Conservation (phyloP, 1,284 basidiomycete species). For the Psilocybe mexicana region DNA sequence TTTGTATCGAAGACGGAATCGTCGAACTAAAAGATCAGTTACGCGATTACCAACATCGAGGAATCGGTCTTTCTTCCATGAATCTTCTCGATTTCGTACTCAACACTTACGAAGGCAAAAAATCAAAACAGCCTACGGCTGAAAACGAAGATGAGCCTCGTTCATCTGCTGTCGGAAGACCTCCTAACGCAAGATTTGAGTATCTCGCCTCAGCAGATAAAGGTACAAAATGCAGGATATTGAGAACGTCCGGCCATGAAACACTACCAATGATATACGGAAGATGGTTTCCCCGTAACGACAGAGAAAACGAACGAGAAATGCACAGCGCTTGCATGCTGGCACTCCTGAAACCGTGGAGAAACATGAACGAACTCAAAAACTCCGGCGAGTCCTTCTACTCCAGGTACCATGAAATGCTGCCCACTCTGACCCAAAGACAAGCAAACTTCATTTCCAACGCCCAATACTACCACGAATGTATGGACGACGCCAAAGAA, state of each 20-base stretch:
- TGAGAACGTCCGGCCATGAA: no score
- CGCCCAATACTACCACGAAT: conserved; percentile 33
- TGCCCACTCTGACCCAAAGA: conserved; percentile 9
- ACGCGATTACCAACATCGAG: conserved; percentile 28
- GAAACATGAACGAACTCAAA: no score
- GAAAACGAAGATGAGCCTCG: background rate
- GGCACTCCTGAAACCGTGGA: no score
- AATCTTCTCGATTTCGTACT: conserved; percentile 23
- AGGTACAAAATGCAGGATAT: conserved; percentile 2
- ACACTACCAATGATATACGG: no score
- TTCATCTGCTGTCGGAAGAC: background rate
- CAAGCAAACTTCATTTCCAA: no score
- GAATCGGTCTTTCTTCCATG: conserved; percentile 18
- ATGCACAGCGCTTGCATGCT: no score
- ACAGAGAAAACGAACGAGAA: no score
- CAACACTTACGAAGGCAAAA: conserved; percentile 28
- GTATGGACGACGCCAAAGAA: conserved; percentile 12
- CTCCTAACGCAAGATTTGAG: background rate
- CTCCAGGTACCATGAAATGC: no score
- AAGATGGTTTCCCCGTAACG: no score
- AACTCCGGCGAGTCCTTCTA: no score
- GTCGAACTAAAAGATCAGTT: conserved; percentile 21
- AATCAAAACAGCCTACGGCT: background rate
- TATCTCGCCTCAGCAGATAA: background rate
- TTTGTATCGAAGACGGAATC: background rate